Base-by-base conservation (phyloP, 2,329 filamentous ascomycete genomes). In the Fusarium sp. region DNA sequence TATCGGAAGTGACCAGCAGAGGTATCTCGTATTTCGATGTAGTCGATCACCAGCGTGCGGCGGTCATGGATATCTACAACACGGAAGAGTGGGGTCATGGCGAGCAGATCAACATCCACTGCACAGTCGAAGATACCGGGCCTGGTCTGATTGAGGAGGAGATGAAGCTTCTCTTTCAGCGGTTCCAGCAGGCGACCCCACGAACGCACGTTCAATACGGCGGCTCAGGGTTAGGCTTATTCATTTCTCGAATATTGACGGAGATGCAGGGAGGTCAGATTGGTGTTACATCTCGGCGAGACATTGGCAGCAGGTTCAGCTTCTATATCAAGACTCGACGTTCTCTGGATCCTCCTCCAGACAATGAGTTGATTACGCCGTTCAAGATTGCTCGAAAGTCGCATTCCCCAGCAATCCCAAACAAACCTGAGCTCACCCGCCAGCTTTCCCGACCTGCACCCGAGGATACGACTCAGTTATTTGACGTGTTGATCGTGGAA, bases 201-300 rank as follows among this genome's bases (percentile, higher is more conserved):
- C 80, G 87, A 25, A 91, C 88, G 0, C 88, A 91, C 68, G 87
- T 91, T 3, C 86, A 89, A 61, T 91, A 91, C 60, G 88, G 88
- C 19, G 88, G 88, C 8, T 88, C 85, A 1, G 88, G 88, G 0
- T 76, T 91, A 1, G 88, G 88, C 0, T 77, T 93, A 1, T 93
- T 92, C 76, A 93, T 93, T 70, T 91, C 87, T 5, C 82, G 89
- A 33, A 89, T 90, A 66, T 77, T 93, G 44, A 90, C 88, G 2
- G 89, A 93, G 71, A 77, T 93, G 45, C 90, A 93, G 75, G 90
- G 90, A 13, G 90, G 90, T 3, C 88, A 92, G 70, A 91, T 93
- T 51, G 89, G 89, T 8, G 89, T 93, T 3, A 81, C 83, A 2
- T 91, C 88, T 0, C 78, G 84, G 58, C 82, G 86, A 53, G 89